phyloP scores from a whole-genome alignment of 805 yeast genomes.

The Saccharomycodes ludwigii region DNA sequence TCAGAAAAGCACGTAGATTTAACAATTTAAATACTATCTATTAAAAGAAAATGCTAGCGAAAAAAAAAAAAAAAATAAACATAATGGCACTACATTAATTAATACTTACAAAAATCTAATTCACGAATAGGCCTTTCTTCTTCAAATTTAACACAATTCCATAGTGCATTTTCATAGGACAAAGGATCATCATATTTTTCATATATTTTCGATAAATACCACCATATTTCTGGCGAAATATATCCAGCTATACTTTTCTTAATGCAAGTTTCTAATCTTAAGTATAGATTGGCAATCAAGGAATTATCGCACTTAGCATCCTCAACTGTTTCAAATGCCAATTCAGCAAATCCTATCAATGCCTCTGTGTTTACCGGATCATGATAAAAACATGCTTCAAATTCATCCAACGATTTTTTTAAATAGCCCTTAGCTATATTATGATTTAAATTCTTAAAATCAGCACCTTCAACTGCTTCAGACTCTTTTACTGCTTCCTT shows the following conservation, averaged over 20 bases:
- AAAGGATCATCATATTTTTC: slow-evolving; percentile 43
- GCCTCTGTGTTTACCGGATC: slow-evolving; percentile 38
- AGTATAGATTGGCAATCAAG: slow-evolving; percentile 16
- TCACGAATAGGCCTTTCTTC: slow-evolving; percentile 44
- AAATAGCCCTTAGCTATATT: slow-evolving; percentile 16
- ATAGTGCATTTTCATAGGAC: slow-evolving; percentile 35
- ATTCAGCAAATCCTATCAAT: slow-evolving; percentile 40
- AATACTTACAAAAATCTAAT: slow-evolving; percentile 20
- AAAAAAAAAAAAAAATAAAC: too few relatives aligned
- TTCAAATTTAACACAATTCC: slow-evolving; percentile 55
- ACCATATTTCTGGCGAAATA: slow-evolving; percentile 52
- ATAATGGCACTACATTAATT: too few relatives aligned
- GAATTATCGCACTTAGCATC: neutral
- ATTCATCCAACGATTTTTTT: slow-evolving; percentile 43
- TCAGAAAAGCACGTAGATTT: too few relatives aligned
- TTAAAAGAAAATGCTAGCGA: too few relatives aligned
- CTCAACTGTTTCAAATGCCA: slow-evolving; percentile 25
- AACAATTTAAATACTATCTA: too few relatives aligned
- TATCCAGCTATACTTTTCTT: slow-evolving; percentile 30
- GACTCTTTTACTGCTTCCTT: slow-evolving; percentile 68
- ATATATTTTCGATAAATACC: slow-evolving; percentile 50
- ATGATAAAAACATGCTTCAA: slow-evolving; percentile 47
- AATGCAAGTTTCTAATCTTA: slow-evolving; percentile 27
- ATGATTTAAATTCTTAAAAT: slow-evolving; percentile 22
- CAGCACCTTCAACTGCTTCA: slow-evolving; percentile 37